phyloP scores from a whole-genome alignment of 805 yeast genomes.

The Ogataea parapolymorpha region DNA sequence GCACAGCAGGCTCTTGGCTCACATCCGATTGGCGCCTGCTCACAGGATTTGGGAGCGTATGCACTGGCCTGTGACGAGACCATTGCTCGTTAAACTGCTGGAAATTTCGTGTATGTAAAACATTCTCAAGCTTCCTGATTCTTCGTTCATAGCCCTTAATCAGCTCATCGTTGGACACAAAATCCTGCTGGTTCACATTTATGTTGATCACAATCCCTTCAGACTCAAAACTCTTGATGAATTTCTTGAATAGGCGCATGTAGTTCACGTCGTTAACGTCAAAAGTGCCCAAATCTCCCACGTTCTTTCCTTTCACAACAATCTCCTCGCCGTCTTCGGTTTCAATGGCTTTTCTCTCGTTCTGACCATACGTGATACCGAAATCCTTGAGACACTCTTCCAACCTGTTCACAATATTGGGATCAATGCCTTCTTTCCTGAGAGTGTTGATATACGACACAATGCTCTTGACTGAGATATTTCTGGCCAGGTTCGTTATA shows the following conservation, averaged over 20 bases:
- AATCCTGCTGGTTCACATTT: conserved; percentile 33
- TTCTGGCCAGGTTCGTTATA: conserved; percentile 19
- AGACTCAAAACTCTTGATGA: conserved; percentile 43
- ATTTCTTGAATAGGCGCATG: conserved; percentile 39
- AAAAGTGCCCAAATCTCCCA: conserved; percentile 31
- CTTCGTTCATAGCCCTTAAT: conserved; percentile 65
- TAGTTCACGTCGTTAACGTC: conserved; percentile 33
- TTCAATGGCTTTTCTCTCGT: neutral
- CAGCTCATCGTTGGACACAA: conserved; percentile 31
- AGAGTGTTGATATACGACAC: conserved; percentile 37
- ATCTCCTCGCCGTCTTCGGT: conserved; percentile 24
- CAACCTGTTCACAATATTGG: conserved; percentile 35
- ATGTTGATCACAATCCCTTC: conserved; percentile 32
- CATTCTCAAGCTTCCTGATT: conserved; percentile 71
- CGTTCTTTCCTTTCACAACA: conserved; percentile 22
- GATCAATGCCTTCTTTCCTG: conserved; percentile 27
- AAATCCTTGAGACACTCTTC: conserved; percentile 33
- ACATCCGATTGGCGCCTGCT: conserved; percentile 12
- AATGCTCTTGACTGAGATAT: conserved; percentile 31
- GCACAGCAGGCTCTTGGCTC: conserved; percentile 2
- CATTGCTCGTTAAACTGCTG: conserved; percentile 44
- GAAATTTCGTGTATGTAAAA: conserved; percentile 71
- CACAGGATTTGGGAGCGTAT: conserved; percentile 5
- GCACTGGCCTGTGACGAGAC: conserved; percentile 22
- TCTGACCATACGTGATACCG: conserved; percentile 5